Evolutionary conservation across 495 filamentous ascomycete genomes (phyloP).

Genomic region (Tuber melanosporum): DNA sequence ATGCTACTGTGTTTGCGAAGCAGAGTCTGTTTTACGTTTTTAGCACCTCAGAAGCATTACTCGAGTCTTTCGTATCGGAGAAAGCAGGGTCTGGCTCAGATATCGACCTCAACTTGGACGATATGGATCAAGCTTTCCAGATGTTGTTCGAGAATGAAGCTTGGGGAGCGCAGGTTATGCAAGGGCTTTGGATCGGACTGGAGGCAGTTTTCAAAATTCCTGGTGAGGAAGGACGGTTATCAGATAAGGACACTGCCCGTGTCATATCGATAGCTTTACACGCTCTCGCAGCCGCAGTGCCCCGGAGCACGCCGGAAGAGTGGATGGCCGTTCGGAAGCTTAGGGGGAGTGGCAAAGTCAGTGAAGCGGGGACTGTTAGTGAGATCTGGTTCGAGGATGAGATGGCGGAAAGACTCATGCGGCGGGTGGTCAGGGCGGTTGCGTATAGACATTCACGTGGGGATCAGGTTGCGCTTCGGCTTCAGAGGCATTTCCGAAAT

Average conservation of each 20-base stretch:
- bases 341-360: constrained; percentile 51
- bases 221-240: constrained; percentile 44
- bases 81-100: constrained; percentile 51
- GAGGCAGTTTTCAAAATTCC: constrained; percentile 54
- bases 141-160: constrained; percentile 26
- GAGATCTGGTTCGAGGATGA: constrained; percentile 57
- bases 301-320: constrained; percentile 45
- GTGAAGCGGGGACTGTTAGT: constrained; percentile 37
- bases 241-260: constrained; percentile 53
- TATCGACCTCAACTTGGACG: constrained; percentile 46
- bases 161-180: constrained; percentile 54
- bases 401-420: constrained; percentile 52
- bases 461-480: constrained; percentile 13
- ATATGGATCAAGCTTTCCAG: constrained; percentile 44
- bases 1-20: constrained; percentile 54
- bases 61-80: constrained; percentile 58
- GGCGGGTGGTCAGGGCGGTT: constrained; percentile 52
- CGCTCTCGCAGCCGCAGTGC: constrained; percentile 52
- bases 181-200: constrained; percentile 71
- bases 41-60: constrained; percentile 57
- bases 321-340: constrained; percentile 52
- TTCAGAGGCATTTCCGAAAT: constrained; percentile 29
- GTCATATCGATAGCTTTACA: constrained; percentile 54
- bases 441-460: constrained; percentile 33
- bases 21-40: constrained; percentile 70